Evolutionary conservation across 345 rosid genomes (phyloP), one percentile per base, ranked within the genome.

Genomic region (Euphorbia lathyris): DNA sequence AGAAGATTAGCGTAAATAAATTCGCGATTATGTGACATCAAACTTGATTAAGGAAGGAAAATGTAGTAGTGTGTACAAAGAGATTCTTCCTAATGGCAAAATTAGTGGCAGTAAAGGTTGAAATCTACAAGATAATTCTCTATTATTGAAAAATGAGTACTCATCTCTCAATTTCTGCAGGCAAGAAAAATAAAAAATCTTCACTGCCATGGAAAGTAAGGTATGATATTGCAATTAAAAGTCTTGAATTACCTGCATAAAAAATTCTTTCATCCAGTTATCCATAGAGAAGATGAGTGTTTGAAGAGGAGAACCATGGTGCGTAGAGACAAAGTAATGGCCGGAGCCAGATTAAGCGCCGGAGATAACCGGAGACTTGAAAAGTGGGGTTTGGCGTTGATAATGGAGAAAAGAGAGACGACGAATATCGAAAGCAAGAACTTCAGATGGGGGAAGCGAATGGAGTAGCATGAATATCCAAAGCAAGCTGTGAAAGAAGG

Each of bases 21-120:
- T n/a, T n/a, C n/a, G n/a, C n/a, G n/a, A n/a, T n/a, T n/a, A n/a
- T n/a, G 3, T 73, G 63, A 47, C 74, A 91, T 97, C 78, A 73
- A 90, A 87, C 66, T 59, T 91, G 26, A 87, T 85, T 19, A 97
- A 93, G 25, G 83, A 88, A 76, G 97, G 98, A 67, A 97, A 96
- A 27, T 86, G 84, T 52, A 91, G 86, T 73, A 80, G 74, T 16
- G 97, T 94, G 0, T 94, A 87, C 64, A 91, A 80, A 74, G 97
- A 97, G 12, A 72, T 72, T 63, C 88, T 91, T 70, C 86, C 79
- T 3, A 96, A 88, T 80, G 91, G 97, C n/a, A 16, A 87, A 80
- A 63, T 77, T 71, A 8, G 83, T 88, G 55, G 99, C 97, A 0
- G 85, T 92, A 42, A 94, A 92, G 82, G 89, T 95, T 91, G 84